Percentiles rank a stretch among this genome's conserved stretches.
Conservation (phyloP, 1,139 yeast species). For the Kodamaea fungicola region DNA sequence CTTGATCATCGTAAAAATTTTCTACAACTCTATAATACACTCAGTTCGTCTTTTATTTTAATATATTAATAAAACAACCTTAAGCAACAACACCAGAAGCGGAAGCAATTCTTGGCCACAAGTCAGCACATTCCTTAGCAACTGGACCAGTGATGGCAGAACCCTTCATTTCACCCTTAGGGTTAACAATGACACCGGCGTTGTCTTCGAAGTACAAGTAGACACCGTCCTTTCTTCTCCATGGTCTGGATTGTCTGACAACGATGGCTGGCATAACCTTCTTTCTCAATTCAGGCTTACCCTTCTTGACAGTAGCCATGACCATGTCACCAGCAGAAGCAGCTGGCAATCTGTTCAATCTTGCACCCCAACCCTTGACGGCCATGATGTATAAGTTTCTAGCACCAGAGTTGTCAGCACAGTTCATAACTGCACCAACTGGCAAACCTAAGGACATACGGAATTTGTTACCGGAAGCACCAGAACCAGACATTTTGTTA, state of each 20-base stretch:
- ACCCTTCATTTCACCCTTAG: constrained; percentile 99
- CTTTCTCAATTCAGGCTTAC: constrained; percentile 99
- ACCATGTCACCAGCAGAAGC: constrained; percentile 99
- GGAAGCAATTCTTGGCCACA: constrained; percentile 99
- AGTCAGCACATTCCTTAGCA: constrained; percentile 99
- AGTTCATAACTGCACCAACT: constrained; percentile 99
- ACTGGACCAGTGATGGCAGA: constrained; percentile 99
- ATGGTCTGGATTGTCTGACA: constrained; percentile 98
- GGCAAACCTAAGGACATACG: constrained; percentile 99
- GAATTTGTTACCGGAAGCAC: constrained; percentile 99
- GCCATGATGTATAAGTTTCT: constrained; percentile 98
- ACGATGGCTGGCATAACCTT: constrained; percentile 99
- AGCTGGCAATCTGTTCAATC: constrained; percentile 99
- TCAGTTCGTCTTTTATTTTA: constrained; percentile 1
- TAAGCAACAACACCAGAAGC: constrained; percentile 99
- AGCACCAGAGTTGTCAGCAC: constrained; percentile 99
- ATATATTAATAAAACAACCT: constrained; percentile 58
- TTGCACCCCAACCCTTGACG: constrained; percentile 99
- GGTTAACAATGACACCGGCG: constrained; percentile 99
- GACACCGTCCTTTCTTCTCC: constrained; percentile 99
- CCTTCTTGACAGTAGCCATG: constrained; percentile 99
- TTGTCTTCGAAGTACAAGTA: constrained; percentile 99
- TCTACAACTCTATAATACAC: neutral
- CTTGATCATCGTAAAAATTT: too few species aligned
- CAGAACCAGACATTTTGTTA: constrained; percentile 70